Percentiles rank a stretch among this genome's conserved stretches.
Evolutionary conservation across 805 yeast species (phyloP).

Genomic region (Suhomyces sp.): DNA sequence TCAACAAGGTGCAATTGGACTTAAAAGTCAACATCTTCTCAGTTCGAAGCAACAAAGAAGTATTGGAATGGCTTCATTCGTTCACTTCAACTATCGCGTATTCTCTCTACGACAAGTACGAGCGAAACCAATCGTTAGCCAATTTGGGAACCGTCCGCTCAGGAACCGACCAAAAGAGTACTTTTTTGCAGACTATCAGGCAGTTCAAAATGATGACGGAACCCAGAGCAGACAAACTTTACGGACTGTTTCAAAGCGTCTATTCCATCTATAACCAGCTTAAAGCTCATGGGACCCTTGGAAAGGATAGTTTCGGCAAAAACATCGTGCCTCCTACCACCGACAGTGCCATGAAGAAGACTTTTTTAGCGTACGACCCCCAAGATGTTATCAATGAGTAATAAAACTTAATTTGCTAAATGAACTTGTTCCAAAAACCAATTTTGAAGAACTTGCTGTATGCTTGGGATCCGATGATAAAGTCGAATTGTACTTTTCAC

Average conservation of each 20-base stretch:
- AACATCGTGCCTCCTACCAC: constrained; percentile 49
- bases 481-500: too few species aligned
- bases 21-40: constrained; percentile 50
- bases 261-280: constrained; percentile 27
- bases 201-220: constrained; percentile 60
- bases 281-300: constrained; percentile 29
- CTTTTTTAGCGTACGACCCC: constrained; percentile 52
- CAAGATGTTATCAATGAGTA: constrained; percentile 31
- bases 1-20: constrained; percentile 46
- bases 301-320: constrained; percentile 41
- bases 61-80: constrained; percentile 51
- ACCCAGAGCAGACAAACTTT: constrained; percentile 45
- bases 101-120: constrained; percentile 52
- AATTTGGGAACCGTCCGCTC: constrained; percentile 55
- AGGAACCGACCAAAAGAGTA: constrained; percentile 46
- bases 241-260: constrained; percentile 39
- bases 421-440: not conserved
- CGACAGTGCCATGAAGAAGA: constrained; percentile 44
- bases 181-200: constrained; percentile 48
- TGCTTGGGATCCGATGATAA: too few species aligned
- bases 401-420: too few species aligned
- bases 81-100: constrained; percentile 55
- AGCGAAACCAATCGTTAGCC: constrained; percentile 53
- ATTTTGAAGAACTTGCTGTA: too few species aligned
- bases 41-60: constrained; percentile 45